Percentiles rank a stretch among this genome's conserved stretches.
These are phyloP conservation scores for Acanthamoeba royreba DNA, from an alignment of 208 protist species.

Conservation along the genomic window DNA sequence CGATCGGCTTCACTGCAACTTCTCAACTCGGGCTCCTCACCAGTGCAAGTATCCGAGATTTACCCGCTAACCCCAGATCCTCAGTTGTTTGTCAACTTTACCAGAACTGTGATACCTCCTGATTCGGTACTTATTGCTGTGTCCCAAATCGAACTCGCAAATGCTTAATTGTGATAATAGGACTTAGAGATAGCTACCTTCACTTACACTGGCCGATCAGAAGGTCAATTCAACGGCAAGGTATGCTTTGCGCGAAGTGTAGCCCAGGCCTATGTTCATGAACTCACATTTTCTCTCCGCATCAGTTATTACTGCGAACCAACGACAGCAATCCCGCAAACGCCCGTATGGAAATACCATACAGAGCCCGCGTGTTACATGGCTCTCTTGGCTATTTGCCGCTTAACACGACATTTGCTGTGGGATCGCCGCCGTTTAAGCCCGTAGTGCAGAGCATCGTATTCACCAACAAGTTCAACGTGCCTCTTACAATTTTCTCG, in stretches of 20 bases:
- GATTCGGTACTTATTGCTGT: not conserved
- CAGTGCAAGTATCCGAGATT: slow-evolving; percentile 43
- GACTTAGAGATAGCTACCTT: slow-evolving; percentile 25
- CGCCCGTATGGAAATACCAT: slow-evolving; percentile 35
- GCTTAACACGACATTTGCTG: slow-evolving; percentile 1
- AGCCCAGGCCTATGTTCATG: not conserved
- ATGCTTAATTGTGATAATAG: not conserved
- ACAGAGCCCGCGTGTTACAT: slow-evolving; percentile 25
- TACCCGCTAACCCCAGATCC: slow-evolving; percentile 33
- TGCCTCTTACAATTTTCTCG: not conserved
- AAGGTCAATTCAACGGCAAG: slow-evolving; percentile 39
- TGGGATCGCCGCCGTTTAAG: slow-evolving; percentile 11
- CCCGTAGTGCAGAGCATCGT: slow-evolving; percentile 34
- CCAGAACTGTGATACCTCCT: not conserved
- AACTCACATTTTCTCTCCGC: not conserved
- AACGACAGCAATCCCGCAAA: slow-evolving; percentile 42
- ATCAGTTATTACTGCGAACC: slow-evolving; percentile 11
- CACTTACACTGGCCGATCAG: not conserved
- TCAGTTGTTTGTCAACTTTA: slow-evolving; percentile 35
- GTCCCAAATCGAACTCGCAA: not conserved
- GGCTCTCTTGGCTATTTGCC: slow-evolving; percentile 18
- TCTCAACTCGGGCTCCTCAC: slow-evolving; percentile 15
- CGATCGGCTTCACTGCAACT: not conserved
- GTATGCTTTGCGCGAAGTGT: not conserved
- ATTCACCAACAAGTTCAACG: slow-evolving; percentile 39